Base-by-base conservation (phyloP, 2,329 filamentous ascomycete species). In the Exserohilum turcica region DNA sequence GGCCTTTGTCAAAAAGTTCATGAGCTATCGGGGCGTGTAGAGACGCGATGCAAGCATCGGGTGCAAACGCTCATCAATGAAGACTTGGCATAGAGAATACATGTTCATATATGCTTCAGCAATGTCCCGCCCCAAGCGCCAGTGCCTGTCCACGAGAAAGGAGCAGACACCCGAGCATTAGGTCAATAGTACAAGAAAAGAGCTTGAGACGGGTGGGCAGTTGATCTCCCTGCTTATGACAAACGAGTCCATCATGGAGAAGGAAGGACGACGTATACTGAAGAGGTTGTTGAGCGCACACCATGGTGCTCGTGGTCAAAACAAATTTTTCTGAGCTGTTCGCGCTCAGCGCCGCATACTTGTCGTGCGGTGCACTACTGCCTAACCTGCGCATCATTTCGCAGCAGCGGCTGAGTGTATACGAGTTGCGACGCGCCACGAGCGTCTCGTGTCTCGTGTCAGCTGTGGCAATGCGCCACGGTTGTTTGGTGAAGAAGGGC, bases 241-340 rank as follows among this genome's bases (percentile, higher is more conserved):
- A 65, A 63, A 70, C 66, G 67, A 71, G 66, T 61, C 58, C 64
- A 55, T 62, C 64, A 70, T 68, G 51, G 63, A 56, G 51, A 61
- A 57, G 56, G 64, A 60, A 54, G 54, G 63, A 68, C 66, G 66
- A 69, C 65, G 65, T 68, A 68, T 66, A 68, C 68, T 67, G 64
- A 64, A 64, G 66, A 71, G 66, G 66, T 55, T 57, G 39, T 21
- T 38, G 8, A 19, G 5, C 6, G 12, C 16, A n/a, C 27, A 24
- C 18, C 16, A 16, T 10, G 7, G 18, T 33, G 31, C 42, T 16
- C 13, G 24, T 44, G 3, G 29, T 44, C 29, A 33, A 19, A 35
- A 44, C 19, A 7, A 44, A 44, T 10, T 33, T 16, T 35, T 13
- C 42, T 3, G n/a, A 35, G 42, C 24, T 18, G 29, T 29, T 16